Conservation (phyloP, 768 basidiomycete genomes). For the Tephrocybe sp. region DNA sequence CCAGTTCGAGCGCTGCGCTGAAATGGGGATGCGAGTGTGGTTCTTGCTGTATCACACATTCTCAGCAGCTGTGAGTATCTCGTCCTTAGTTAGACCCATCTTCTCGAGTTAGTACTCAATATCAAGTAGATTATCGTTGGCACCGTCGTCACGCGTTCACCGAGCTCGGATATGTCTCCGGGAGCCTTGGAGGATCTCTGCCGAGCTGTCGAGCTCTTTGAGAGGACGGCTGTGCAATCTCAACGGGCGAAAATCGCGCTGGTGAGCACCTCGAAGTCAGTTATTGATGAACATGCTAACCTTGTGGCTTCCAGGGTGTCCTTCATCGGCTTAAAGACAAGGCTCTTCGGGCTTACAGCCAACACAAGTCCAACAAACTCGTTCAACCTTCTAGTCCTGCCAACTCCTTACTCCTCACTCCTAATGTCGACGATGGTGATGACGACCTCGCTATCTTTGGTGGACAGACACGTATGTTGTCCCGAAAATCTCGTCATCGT, state of each 20-base stretch:
- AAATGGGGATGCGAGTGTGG: constrained; percentile 50
- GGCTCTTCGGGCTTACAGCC: constrained; percentile 36
- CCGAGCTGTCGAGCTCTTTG: constrained; percentile 45
- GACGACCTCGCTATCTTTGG: constrained; percentile 56
- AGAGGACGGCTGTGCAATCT: constrained; percentile 42
- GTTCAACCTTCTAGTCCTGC: background rate
- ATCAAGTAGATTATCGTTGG: constrained; percentile 51
- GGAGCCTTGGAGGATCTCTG: constrained; percentile 51
- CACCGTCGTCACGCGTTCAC: constrained; percentile 58
- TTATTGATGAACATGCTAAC: background rate
- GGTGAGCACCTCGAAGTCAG: constrained; percentile 26
- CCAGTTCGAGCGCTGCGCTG: constrained; percentile 46
- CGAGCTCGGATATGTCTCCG: constrained; percentile 46
- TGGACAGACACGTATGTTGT: constrained; percentile 46
- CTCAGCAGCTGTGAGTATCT: constrained; percentile 42
- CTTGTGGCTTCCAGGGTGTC: constrained; percentile 32
- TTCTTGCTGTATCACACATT: constrained; percentile 51
- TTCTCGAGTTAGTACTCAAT: background rate
- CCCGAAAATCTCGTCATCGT: constrained; percentile 17
- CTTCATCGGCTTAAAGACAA: constrained; percentile 46
- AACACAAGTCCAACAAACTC: constrained; percentile 19
- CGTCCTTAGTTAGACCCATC: background rate
- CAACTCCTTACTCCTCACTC: constrained; percentile 2
- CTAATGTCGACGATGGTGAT: constrained; percentile 31
- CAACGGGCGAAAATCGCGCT: constrained; percentile 47